Evolutionary conservation across 352 stramenopile species (phyloP).

Genomic region (Globisporangium abappressorium): DNA sequence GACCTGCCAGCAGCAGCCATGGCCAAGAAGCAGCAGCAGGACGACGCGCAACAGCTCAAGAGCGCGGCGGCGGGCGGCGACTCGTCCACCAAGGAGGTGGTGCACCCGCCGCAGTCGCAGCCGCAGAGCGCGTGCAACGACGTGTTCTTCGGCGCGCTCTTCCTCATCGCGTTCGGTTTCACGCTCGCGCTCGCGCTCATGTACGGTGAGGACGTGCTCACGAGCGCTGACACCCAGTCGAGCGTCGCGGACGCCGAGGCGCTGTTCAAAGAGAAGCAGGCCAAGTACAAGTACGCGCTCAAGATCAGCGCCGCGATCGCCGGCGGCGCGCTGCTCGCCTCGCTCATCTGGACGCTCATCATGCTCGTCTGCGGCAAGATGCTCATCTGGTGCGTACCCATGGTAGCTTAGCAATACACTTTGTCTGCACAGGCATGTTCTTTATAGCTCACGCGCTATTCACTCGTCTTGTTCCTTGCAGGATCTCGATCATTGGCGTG

Average conservation of each 20-base stretch:
- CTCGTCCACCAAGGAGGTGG: constrained; percentile 12
- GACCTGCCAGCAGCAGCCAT: background rate
- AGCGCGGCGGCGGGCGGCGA: constrained; percentile 4
- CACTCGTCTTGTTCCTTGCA: constrained; percentile 1
- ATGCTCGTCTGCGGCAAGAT: constrained; percentile 56
- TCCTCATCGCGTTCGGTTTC: constrained; percentile 23
- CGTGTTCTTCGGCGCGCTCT: constrained; percentile 26
- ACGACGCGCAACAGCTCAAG: constrained; percentile 11
- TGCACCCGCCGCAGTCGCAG: constrained; percentile 23
- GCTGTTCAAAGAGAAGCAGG: constrained; percentile 37
- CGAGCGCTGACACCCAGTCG: constrained; percentile 13
- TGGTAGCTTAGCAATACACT: background rate
- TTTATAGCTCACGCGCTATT: no score
- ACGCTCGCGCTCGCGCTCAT: constrained; percentile 24
- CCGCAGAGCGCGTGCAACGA: constrained; percentile 27
- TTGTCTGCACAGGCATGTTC: no score
- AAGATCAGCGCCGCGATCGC: constrained; percentile 45
- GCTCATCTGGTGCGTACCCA: constrained; percentile 48
- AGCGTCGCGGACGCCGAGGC: constrained; percentile 13
- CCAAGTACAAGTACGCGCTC: constrained; percentile 60
- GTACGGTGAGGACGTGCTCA: constrained; percentile 29
- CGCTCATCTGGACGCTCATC: constrained; percentile 45
- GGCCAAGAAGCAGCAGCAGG: constrained; percentile 2
- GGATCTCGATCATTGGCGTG: constrained; percentile 40
- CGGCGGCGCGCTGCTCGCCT: constrained; percentile 34